These are phyloP conservation scores for Crithidia sp. DNA, from an alignment of 208 protist species.

Conservation along the genomic window DNA sequence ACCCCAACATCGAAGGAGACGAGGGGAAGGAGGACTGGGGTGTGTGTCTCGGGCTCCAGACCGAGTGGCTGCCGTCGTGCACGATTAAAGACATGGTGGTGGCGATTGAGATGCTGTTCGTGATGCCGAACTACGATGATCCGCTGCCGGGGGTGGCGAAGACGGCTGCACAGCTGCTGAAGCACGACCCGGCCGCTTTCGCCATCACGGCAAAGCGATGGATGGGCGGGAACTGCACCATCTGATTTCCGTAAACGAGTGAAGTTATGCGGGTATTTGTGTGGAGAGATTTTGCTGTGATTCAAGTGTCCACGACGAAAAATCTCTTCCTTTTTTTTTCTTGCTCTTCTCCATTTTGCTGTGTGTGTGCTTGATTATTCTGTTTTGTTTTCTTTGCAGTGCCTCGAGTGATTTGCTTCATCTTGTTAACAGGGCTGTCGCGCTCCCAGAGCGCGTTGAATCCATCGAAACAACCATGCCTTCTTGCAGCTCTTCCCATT, in stretches of 20 bases:
- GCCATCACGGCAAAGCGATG: constrained; percentile 51
- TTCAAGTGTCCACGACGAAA: too few relatives aligned
- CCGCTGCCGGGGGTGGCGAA: constrained; percentile 74
- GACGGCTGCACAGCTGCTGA: constrained; percentile 69
- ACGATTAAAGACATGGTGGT: constrained; percentile 79
- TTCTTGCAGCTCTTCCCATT: too few relatives aligned
- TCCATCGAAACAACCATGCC: too few relatives aligned
- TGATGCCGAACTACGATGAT: constrained; percentile 80
- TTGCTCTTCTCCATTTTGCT: too few relatives aligned
- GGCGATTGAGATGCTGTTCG: constrained; percentile 81
- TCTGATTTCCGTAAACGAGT: not conserved
- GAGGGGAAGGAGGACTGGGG: constrained; percentile 67
- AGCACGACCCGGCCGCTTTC: constrained; percentile 57
- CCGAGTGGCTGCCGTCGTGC: constrained; percentile 77
- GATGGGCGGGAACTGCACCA: constrained; percentile 67
- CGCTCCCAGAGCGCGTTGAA: too few relatives aligned
- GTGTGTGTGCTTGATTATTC: too few relatives aligned
- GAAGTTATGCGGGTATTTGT: too few relatives aligned
- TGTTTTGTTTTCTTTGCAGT: too few relatives aligned
- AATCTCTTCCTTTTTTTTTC: too few relatives aligned
- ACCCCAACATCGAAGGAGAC: constrained; percentile 92
- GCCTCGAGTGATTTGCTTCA: too few relatives aligned
- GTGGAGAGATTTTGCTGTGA: too few relatives aligned
- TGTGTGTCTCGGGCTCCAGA: constrained; percentile 87
- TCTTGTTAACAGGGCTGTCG: too few relatives aligned